These are phyloP conservation scores for Oryza rufipogon DNA, from an alignment of 176 grass and related monocot species.

Conservation along the genomic window DNA sequence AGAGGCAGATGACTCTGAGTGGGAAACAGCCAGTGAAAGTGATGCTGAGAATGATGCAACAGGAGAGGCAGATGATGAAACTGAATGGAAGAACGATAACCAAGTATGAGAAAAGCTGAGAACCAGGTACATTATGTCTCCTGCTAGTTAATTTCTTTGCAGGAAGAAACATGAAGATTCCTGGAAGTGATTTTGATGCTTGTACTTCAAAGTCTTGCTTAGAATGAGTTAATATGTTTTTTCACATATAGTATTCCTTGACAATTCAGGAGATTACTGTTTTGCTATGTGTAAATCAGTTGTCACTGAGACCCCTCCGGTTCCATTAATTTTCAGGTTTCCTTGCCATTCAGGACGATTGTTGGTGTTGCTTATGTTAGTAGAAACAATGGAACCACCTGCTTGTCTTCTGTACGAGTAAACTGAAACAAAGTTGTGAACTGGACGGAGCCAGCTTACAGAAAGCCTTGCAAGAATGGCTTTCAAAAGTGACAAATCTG, in stretches of 20 bases:
- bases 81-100: slow-evolving; percentile 68
- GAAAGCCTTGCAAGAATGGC: slow-evolving; percentile 22
- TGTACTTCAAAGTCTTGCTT: background rate
- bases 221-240: background rate
- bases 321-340: slow-evolving; percentile 25
- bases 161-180: background rate
- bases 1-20: slow-evolving; percentile 91
- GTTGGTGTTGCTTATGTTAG: background rate
- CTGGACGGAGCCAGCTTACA: background rate
- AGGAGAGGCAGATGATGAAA: slow-evolving; percentile 63
- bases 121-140: slow-evolving; percentile 42
- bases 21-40: slow-evolving; percentile 92
- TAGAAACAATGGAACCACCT: slow-evolving; percentile 21
- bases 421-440: slow-evolving; percentile 24
- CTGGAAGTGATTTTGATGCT: background rate
- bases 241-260: background rate
- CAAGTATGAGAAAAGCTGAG: slow-evolving; percentile 62
- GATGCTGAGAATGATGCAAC: slow-evolving; percentile 69
- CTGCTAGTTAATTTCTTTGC: slow-evolving; percentile 1
- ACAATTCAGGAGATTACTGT: background rate
- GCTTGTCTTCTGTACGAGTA: background rate
- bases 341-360: background rate
- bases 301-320: background rate
- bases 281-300: background rate
- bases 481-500: slow-evolving; percentile 34